Base-by-base conservation (phyloP, 2,329 filamentous ascomycete species). In the Microcyclospora tardicrescens region DNA sequence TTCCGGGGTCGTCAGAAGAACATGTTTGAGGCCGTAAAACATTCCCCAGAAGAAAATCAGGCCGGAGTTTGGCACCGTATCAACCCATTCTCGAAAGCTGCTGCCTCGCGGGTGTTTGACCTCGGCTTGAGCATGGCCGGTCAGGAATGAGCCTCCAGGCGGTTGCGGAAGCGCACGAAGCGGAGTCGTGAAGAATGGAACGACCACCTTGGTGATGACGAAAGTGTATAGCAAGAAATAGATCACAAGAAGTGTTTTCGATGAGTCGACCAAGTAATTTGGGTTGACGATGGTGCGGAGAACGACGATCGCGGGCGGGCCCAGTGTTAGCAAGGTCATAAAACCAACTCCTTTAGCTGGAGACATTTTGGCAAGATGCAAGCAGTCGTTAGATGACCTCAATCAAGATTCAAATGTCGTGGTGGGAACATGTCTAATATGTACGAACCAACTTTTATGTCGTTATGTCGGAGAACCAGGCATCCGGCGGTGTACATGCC, bases 1-100 rank as follows among this genome's bases (percentile, higher is more conserved):
- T 9, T 53, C 51, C 10, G 61, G 65, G 27, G 64, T 66, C 28
- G 66, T 62, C 28, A 68, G 67, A 41, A 72, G 61, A 5, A 71
- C 57, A 28, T 71, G 67, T n/a, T 66, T 55, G 6, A 72, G 44
- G 1, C 65, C 61, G 36, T 63, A 49, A 37, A 63, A 56, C 34
- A 63, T 54, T 31, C 57, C 51, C 8, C 55, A 48, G 9, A 54
- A 58, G 15, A 53, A 45, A 16, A 64, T 57, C 28, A 65, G 36
- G 13, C 61, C 61, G n/a, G 12, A 10, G 33, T 35, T 36, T 16
- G 14, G 15, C 6, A 36, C 16, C 13, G 16, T 30, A 14, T 36
- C 38, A 28, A 31, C 16, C 33, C 38, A 36, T 30, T 28, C 11
- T 4, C 13, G 33, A 12, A 28, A 27, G 16, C 27, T 28, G 28